Conservation (phyloP, 441 rosid species). For the Gossypium laxum region DNA sequence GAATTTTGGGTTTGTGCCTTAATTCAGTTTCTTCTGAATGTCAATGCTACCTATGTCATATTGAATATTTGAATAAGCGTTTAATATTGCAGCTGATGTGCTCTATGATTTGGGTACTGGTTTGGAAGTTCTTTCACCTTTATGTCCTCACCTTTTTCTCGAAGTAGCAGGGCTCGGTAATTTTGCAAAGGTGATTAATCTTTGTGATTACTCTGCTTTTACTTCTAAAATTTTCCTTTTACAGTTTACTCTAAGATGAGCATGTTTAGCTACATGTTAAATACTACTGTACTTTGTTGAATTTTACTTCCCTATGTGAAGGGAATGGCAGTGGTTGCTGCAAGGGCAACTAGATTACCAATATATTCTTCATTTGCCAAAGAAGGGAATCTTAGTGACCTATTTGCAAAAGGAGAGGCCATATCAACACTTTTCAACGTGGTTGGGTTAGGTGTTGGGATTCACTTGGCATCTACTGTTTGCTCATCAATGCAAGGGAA, state of each 20-base stretch:
- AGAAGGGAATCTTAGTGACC: constrained; percentile 92
- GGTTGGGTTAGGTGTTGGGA: constrained; percentile 65
- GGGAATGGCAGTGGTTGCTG: constrained; percentile 98
- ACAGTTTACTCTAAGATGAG: neutral
- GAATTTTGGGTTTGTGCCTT: constrained; percentile 58
- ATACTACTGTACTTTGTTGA: constrained; percentile 5
- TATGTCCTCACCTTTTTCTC: constrained; percentile 82
- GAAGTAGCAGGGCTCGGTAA: constrained; percentile 95
- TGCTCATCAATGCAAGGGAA: constrained; percentile 88
- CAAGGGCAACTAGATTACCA: constrained; percentile 88
- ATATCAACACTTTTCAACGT: constrained; percentile 90
- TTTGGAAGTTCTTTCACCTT: constrained; percentile 78
- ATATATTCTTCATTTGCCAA: constrained; percentile 91
- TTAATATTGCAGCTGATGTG: constrained; percentile 59
- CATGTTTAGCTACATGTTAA: neutral
- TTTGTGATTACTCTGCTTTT: neutral
- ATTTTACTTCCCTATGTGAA: constrained; percentile 18
- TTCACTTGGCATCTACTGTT: constrained; percentile 74
- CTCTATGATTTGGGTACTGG: constrained; percentile 88
- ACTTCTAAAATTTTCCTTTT: neutral
- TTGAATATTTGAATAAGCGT: constrained; percentile 12
- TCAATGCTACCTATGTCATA: neutral
- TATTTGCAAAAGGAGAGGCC: constrained; percentile 95
- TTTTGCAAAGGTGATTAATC: constrained; percentile 59
- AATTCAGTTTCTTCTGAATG: constrained; percentile 1